Evolutionary conservation across 2,329 filamentous ascomycete species (phyloP), one percentile per base, ranked within the genome.

Genomic region (Cladosporium sp.): DNA sequence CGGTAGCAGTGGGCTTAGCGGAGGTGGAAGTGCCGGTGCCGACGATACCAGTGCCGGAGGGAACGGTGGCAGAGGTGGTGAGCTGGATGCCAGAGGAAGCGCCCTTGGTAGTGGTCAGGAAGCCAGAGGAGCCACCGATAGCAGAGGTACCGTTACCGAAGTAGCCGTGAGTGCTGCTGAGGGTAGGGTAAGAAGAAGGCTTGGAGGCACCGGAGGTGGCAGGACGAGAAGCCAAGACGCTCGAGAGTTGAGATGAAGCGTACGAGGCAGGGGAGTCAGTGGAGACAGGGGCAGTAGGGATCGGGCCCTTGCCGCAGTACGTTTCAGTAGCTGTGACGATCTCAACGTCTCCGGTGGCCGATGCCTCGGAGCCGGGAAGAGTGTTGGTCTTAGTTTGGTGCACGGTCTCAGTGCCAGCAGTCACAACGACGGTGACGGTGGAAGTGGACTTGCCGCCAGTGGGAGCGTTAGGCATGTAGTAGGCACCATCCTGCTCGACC

Each of bases 251-350:
- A 46, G 61, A 55, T 16, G 61, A 63, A 37, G 61, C 61, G 60
- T 63, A n/a, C 21, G 33, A 29, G 46, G 35, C 57, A 60, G 56
- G 21, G 46, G 44, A 40, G 46, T n/a, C n/a, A 49, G n/a, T 44
- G 31, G 29, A 26, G 18, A 28, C 16, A 29, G 53, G 53, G 33
- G 62, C 29, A 26, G 63, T 44, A 29, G 63, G 63, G 56, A 65
- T 53, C 23, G 63, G 55, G 44, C 55, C 63, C 46, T 59, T 65
- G 26, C 63, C 63, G 63, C 55, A 60, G 63, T 65, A 65, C 16
- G 63, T 65, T 33, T 65, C 63, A 40, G 46, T 60, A 23, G 40
- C 40, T 28, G 63, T 65, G 28, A 55, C 61, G 28, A 63, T 56
- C 50, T 63, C 61, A 37, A 63, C 61, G 61, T 63, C 50, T 26